Percentiles rank a stretch among this genome's conserved stretches.
Conservation (phyloP, 805 yeast genomes). For the Hanseniaspora osmophila region DNA sequence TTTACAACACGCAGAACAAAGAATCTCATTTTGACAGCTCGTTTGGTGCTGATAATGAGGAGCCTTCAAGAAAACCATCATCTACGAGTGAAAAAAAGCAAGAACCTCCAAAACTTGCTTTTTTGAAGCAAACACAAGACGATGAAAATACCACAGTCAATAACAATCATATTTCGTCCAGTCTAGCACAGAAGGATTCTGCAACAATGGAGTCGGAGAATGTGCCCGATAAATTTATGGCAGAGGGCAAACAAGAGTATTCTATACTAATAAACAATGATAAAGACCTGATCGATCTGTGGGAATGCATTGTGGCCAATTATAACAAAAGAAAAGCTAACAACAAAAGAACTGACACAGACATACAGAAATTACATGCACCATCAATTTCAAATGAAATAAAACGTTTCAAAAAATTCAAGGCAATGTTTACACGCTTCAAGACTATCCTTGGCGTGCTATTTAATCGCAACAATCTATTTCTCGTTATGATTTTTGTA, state of each 20-base stretch:
- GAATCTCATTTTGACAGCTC: neutral
- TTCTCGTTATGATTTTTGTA: neutral
- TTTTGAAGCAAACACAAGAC: neutral
- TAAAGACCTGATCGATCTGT: slow-evolving; percentile 2
- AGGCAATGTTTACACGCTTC: no score
- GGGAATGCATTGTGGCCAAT: slow-evolving; percentile 1
- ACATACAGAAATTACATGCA: neutral
- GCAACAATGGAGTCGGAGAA: neutral
- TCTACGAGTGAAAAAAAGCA: neutral
- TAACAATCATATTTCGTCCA: neutral
- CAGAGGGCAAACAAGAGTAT: neutral
- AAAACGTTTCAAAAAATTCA: neutral
- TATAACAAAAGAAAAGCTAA: neutral
- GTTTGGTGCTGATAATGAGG: neutral
- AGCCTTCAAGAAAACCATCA: neutral
- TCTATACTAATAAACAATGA: slow-evolving; percentile 4
- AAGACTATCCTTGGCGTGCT: neutral
- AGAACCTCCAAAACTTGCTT: neutral
- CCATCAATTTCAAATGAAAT: neutral
- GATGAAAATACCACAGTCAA: neutral
- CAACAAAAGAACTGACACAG: neutral
- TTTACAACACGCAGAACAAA: no score
- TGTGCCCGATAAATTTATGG: neutral
- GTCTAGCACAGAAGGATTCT: neutral
- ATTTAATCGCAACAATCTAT: neutral